phyloP scores from a whole-genome alignment of 2,329 filamentous ascomycete genomes.

The Drechslera avenae region DNA sequence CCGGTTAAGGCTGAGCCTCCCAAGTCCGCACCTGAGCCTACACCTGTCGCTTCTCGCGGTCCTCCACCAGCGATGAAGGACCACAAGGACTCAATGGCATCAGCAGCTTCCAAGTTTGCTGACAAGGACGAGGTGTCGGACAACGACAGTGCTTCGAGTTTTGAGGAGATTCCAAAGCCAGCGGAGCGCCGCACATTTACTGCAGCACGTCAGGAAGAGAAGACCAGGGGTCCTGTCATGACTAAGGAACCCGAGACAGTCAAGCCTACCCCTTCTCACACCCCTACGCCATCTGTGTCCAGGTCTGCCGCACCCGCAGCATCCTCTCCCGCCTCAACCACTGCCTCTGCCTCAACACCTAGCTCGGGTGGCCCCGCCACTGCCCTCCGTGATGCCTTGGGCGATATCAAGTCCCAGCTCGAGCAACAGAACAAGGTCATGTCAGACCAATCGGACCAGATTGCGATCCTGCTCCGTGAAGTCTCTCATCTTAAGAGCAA shows the following conservation, averaged over 20 bases:
- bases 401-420: conserved; percentile 77
- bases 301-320: conserved; percentile 45
- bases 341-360: conserved; percentile 48
- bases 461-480: conserved; percentile 70
- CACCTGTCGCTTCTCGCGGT: conserved; percentile 53
- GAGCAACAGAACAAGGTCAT: conserved; percentile 79
- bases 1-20: conserved; percentile 60
- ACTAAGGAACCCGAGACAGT: conserved; percentile 53
- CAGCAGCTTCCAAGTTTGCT: conserved; percentile 83
- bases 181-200: conserved; percentile 61
- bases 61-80: conserved; percentile 76
- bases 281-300: conserved; percentile 39
- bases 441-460: conserved; percentile 75
- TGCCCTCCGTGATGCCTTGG: conserved; percentile 68
- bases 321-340: conserved; percentile 47
- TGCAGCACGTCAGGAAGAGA: conserved; percentile 48
- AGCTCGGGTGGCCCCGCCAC: conserved; percentile 54
- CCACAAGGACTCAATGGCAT: conserved; percentile 84
- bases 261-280: conserved; percentile 48
- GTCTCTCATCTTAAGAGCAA: conserved; percentile 71
- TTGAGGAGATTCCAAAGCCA: conserved; percentile 83
- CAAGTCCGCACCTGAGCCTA: conserved; percentile 53
- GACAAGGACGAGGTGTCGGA: conserved; percentile 70
- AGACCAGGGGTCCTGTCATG: conserved; percentile 42
- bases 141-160: conserved; percentile 74